Evolutionary conservation across 208 protist species (phyloP), one percentile per base, ranked within the genome.

Genomic region (Wallacemonas sp.): DNA sequence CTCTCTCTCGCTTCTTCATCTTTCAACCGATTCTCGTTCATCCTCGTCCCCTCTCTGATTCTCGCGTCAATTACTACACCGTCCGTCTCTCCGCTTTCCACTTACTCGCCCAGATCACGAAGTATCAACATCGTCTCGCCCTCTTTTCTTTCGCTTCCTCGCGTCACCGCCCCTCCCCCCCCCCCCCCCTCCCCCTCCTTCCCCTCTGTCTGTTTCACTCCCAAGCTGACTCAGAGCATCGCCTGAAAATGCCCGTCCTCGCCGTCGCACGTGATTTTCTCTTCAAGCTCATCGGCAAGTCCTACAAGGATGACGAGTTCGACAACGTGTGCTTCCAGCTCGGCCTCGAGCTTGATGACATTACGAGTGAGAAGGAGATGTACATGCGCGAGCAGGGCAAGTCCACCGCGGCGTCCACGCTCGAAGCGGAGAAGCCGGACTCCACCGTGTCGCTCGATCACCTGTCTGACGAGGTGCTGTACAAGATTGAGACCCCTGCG

Each of bases 311-410:
- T 47, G 79, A 93, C 4, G 78, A 99, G 73, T 99, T 99, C 74
- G 87, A 97, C 24, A 80, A 99, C 27, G 70, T 99, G 0, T 99
- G 98, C 83, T 99, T 99, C 72, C 65, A 98, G 61, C 99, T 98
- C 72, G 98, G 98, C 30, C 90, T 99, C 48, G 98, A 99, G 85
- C 93, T 99, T 6, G 98, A 99, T 78, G 98, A 99, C 44, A 96
- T 99, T 65, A 99, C 97, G 6, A 96, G 92, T 48, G 97, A 99
- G 73, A 92, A 78, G 64, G 95, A 96, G 71, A 98, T 98, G 80
- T 81, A 85, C 56, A 65, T 80, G 49, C 93, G 97, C 44, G 92
- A 98, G 76, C 90, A 97, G 44, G 86, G 73, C 55, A 80, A 72
- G 26, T 49, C 39, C 1, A 58, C 39, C 0, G 36, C 34, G 12